Evolutionary conservation across 768 basidiomycete genomes (phyloP).

Genomic region (Sarcodon sp.): DNA sequence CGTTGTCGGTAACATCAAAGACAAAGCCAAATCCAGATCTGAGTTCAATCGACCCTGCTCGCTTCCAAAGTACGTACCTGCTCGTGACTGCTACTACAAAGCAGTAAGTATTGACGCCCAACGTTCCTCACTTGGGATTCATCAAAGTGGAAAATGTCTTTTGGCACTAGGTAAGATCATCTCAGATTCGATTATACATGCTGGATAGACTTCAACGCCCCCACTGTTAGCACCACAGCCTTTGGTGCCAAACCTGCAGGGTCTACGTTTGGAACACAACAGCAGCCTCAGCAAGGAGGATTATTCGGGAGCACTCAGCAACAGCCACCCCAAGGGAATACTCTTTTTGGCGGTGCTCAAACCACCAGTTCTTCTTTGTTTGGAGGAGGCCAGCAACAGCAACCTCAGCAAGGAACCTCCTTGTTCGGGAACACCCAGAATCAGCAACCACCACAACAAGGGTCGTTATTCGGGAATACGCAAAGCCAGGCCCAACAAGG

Average conservation of each 20-base stretch:
- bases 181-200: not conserved
- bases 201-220: not conserved
- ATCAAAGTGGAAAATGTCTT: too few relatives aligned
- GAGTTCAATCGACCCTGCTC: too few relatives aligned
- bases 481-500: slow-evolving; percentile 4
- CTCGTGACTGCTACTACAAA: too few relatives aligned
- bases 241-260: slow-evolving; percentile 2
- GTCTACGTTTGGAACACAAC: slow-evolving; percentile 6
- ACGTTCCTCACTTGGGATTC: too few relatives aligned
- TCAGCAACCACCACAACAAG: slow-evolving; percentile 7
- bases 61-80: too few relatives aligned
- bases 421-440: slow-evolving; percentile 10
- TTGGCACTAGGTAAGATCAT: not conserved
- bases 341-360: slow-evolving; percentile 8
- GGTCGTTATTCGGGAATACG: slow-evolving; percentile 2
- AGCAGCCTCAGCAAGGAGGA: slow-evolving; percentile 1
- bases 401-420: slow-evolving; percentile 10
- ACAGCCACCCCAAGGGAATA: slow-evolving; percentile 10
- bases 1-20: not conserved
- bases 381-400: slow-evolving; percentile 9
- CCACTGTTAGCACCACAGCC: slow-evolving; percentile 1
- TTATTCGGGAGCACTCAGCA: slow-evolving; percentile 17
- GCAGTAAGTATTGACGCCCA: too few relatives aligned
- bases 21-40: too few relatives aligned
- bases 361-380: slow-evolving; percentile 14